Evolutionary conservation across 148 eudicot species (phyloP), one percentile per base, ranked within the genome.

Genomic region (Beta vulgaris): DNA sequence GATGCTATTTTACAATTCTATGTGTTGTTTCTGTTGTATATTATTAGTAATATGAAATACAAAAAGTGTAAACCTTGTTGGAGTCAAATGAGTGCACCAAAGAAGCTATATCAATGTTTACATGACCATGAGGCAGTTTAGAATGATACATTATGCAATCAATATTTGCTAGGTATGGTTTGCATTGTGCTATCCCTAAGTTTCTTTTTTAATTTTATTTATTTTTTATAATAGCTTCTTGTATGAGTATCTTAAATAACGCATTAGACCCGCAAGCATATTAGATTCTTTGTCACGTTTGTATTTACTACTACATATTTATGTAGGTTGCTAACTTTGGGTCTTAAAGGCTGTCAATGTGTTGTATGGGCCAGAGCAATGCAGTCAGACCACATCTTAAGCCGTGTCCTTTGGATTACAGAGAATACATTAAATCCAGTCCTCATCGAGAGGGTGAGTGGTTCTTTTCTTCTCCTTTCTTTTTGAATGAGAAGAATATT

Each of bases 381-480:
- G 88, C 85, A 83, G 63, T 66, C 96, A 69, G 96, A 92, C 73
- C 81, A 73, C 49, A 75, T 87, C 61, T 77, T 94, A 74, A 86
- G 87, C 37, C 98, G 93, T 68, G 59, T 90, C 71, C 85, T 94
- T 72, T 94, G 98, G 97, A 84, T 94, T 82, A 82, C 84, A 71
- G 97, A 94, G 76, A 91, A 94, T 80, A 81, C 98, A 69, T 83
- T 94, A 77, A 94, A 90, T 79, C 87, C 89, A 23, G 82, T 80
- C 61, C 93, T 94, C 60, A 83, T 86, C 73, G 97, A 91, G 87
- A 94, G 87, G 97, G 98, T 94, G 78, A 49, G n/a, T 26, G 16
- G 55, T 25, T 49, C 58, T 49, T 28, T 34, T 46, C 13, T 42
- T 7, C 9, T 46, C 36, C n/a, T 21, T 18, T 31, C n/a, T 28